Percentiles rank a stretch among this genome's conserved stretches.
Evolutionary conservation across 2,329 filamentous ascomycete species (phyloP).

Genomic region (Aspergillus brunneoviolaceus): DNA sequence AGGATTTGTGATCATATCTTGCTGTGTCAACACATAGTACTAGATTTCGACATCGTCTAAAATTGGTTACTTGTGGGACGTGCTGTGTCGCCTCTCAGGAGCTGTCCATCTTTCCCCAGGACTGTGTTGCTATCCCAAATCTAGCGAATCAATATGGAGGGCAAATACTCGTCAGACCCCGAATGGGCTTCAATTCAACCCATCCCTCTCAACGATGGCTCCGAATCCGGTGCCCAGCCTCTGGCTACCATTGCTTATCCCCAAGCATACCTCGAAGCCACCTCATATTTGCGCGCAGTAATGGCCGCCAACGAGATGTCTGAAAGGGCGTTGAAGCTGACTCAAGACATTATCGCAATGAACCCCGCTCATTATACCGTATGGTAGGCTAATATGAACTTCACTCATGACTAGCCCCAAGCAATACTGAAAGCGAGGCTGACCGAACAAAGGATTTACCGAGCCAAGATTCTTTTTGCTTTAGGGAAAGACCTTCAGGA

Average conservation of each 20-base stretch:
- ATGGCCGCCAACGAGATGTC: constrained; percentile 88
- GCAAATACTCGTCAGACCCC: constrained; percentile 63
- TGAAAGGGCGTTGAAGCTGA: constrained; percentile 73
- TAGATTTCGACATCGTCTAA: neutral
- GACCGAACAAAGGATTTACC: constrained; percentile 65
- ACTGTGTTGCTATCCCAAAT: neutral
- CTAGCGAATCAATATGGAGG: constrained; percentile 25
- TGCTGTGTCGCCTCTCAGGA: neutral
- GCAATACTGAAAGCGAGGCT: constrained; percentile 5
- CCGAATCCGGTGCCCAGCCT: constrained; percentile 52
- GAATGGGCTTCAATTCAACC: constrained; percentile 82
- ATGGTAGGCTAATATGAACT: constrained; percentile 57
- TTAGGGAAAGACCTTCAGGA: constrained; percentile 64
- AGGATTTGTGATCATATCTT: neutral
- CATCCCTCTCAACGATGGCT: constrained; percentile 80
- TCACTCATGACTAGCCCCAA: neutral
- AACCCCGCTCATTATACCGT: constrained; percentile 98
- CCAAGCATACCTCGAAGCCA: constrained; percentile 85
- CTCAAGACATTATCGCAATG: constrained; percentile 84
- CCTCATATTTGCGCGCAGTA: constrained; percentile 87
- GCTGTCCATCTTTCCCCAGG: neutral
- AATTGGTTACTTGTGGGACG: neutral
- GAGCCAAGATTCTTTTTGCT: constrained; percentile 72
- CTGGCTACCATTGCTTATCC: constrained; percentile 92
- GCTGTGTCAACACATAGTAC: no score